Conservation (phyloP, 2,329 filamentous ascomycete species). For the Ceratocystis diversiconidia region DNA sequence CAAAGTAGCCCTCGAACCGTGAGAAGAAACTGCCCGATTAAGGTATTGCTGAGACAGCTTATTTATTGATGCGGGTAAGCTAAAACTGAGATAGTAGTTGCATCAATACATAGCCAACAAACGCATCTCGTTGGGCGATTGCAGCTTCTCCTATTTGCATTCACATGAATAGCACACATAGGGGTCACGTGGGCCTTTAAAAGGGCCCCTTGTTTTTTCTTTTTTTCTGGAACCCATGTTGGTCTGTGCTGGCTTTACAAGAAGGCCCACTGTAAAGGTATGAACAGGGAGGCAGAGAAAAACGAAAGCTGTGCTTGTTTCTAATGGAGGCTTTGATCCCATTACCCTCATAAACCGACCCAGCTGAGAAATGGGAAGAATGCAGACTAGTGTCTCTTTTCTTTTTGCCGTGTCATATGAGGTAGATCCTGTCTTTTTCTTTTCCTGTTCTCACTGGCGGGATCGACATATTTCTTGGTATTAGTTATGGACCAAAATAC, state of each 20-base stretch:
- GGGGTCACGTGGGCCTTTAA: too few relatives aligned
- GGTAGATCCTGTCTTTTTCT: not conserved
- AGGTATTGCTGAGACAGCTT: not conserved
- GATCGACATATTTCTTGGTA: not conserved
- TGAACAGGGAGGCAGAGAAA: not conserved
- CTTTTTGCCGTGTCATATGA: not conserved
- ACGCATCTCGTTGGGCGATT: too few relatives aligned
- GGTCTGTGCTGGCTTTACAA: not conserved
- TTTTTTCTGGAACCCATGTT: not conserved
- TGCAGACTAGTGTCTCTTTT: not conserved
- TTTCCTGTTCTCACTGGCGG: not conserved
- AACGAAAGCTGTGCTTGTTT: not conserved
- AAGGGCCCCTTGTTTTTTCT: not conserved
- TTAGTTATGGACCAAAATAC: not conserved
- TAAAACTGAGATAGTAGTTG: too few relatives aligned
- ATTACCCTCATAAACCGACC: not conserved
- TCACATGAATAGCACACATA: too few relatives aligned
- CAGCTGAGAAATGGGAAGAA: not conserved
- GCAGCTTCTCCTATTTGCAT: not conserved
- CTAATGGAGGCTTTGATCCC: not conserved
- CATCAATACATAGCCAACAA: too few relatives aligned
- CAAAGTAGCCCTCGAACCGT: not conserved
- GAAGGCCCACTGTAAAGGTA: not conserved
- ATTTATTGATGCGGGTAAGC: not conserved
- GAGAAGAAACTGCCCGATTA: not conserved